Evolutionary conservation across 2,329 filamentous ascomycete species (phyloP).

Genomic region (Aureobasidium sp.): DNA sequence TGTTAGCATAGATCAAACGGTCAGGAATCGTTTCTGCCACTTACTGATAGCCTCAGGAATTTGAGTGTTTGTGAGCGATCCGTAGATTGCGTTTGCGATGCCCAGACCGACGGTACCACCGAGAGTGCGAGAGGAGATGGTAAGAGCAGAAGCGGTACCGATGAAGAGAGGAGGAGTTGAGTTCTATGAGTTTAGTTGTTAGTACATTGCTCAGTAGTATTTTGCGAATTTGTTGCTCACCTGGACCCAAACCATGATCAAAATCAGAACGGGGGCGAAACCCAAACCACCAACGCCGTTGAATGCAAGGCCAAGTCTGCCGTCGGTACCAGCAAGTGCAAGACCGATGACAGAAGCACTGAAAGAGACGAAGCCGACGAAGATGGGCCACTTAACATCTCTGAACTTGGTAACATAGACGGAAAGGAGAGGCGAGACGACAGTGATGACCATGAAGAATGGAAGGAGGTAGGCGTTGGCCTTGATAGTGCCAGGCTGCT

Average conservation of each 20-base stretch:
- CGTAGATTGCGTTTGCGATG: slow-evolving; percentile 7
- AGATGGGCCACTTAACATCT: slow-evolving; percentile 7
- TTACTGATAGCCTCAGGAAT: slow-evolving; percentile 1
- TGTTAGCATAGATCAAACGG: neutral
- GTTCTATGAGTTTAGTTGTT: neutral
- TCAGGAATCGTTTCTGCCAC: neutral
- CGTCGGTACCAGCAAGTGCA: neutral
- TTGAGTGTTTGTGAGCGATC: slow-evolving; percentile 1
- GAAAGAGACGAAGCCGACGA: neutral
- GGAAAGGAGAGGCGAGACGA: neutral
- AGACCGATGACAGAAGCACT: slow-evolving; percentile 6
- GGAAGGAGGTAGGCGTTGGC: neutral
- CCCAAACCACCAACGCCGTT: slow-evolving; percentile 2
- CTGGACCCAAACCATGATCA: slow-evolving; percentile 9
- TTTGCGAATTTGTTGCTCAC: neutral
- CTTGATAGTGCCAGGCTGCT: slow-evolving; percentile 4
- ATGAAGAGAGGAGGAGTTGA: slow-evolving; percentile 5
- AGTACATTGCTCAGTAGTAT: neutral
- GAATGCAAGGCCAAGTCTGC: neutral
- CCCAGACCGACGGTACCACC: slow-evolving; percentile 5
- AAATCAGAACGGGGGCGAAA: neutral
- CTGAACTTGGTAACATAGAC: slow-evolving; percentile 4
- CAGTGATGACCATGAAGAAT: slow-evolving; percentile 10
- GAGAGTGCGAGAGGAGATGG: slow-evolving; percentile 2
- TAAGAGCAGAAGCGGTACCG: slow-evolving; percentile 6